Conservation (phyloP, 1,139 yeast species). For the Arxiozyma slooffiae region DNA sequence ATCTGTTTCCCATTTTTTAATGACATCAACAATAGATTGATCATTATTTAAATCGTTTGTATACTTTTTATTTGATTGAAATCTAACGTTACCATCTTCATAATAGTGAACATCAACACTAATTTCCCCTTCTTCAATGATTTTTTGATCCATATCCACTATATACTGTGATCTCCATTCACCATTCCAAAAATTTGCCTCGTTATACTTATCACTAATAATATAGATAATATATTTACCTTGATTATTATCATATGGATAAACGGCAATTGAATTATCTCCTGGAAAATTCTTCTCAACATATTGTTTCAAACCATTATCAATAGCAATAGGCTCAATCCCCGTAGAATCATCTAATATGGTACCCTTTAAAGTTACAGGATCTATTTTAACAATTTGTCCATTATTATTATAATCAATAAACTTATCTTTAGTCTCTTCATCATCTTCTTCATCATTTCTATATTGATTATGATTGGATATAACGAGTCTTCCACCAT, state of each 20-base stretch:
- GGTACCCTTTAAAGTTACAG: slow-evolving; percentile 37
- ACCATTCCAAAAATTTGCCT: slow-evolving; percentile 80
- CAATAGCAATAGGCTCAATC: neutral
- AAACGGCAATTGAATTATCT: slow-evolving; percentile 37
- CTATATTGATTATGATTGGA: slow-evolving; percentile 37
- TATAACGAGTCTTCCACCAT: slow-evolving; percentile 32
- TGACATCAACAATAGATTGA: slow-evolving; percentile 44
- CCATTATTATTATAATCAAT: slow-evolving; percentile 40
- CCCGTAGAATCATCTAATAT: slow-evolving; percentile 32
- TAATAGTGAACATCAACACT: slow-evolving; percentile 77
- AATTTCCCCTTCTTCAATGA: slow-evolving; percentile 43
- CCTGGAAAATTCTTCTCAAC: slow-evolving; percentile 39
- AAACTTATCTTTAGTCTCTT: slow-evolving; percentile 34
- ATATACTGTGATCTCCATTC: slow-evolving; percentile 70
- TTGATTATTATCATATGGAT: slow-evolving; percentile 34
- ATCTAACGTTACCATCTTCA: slow-evolving; percentile 90
- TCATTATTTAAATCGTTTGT: slow-evolving; percentile 17
- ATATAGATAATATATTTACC: slow-evolving; percentile 39
- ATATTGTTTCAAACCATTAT: slow-evolving; percentile 30
- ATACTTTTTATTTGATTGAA: slow-evolving; percentile 46
- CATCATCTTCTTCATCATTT: neutral
- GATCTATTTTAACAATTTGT: slow-evolving; percentile 51
- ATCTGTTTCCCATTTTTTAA: slow-evolving; percentile 58
- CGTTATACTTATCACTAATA: slow-evolving; percentile 65
- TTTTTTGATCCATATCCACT: slow-evolving; percentile 31